These are phyloP conservation scores for Microcyclospora tardicrescens DNA, from an alignment of 2,329 filamentous ascomycete genomes.

Conservation along the genomic window DNA sequence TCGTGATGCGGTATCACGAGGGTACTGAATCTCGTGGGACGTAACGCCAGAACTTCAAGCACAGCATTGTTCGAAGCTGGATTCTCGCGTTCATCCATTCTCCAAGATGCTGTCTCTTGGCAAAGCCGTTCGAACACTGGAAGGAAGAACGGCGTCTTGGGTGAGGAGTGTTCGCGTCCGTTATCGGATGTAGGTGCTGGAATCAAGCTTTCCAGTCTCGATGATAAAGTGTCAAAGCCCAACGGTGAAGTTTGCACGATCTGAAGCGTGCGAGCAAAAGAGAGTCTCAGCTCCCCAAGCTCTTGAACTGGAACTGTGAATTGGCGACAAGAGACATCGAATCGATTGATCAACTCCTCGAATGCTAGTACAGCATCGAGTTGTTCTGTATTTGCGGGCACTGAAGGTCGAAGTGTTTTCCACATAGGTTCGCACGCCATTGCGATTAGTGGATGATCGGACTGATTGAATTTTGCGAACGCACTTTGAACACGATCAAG, in stretches of 20 bases:
- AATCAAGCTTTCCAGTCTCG: conserved; percentile 8
- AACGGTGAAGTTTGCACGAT: conserved; percentile 4
- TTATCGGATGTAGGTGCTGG: conserved; percentile 2
- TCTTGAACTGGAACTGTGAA: conserved; percentile 14
- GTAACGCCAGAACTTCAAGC: conserved; percentile 7
- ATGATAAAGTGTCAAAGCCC: conserved; percentile 9
- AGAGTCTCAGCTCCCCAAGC: conserved; percentile 13
- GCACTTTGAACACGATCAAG: too few species aligned
- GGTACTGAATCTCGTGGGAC: neutral
- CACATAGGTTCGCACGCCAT: conserved; percentile 25
- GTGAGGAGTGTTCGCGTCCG: conserved; percentile 1
- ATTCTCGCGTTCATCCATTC: conserved; percentile 1
- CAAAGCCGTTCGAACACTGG: conserved; percentile 35
- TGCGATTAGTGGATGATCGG: too few species aligned
- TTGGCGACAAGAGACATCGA: conserved; percentile 24
- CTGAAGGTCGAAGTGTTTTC: conserved; percentile 54
- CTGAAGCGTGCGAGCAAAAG: conserved; percentile 13
- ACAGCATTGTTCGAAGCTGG: conserved; percentile 1
- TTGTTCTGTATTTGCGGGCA: conserved; percentile 28
- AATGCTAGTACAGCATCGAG: conserved; percentile 29
- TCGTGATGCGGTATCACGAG: neutral
- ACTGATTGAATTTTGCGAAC: too few species aligned
- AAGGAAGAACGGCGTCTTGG: conserved; percentile 30
- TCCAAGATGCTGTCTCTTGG: conserved; percentile 18
- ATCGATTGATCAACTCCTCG: conserved; percentile 32